Conservation (phyloP, 805 yeast species). For the Ogataea dorogensis region DNA sequence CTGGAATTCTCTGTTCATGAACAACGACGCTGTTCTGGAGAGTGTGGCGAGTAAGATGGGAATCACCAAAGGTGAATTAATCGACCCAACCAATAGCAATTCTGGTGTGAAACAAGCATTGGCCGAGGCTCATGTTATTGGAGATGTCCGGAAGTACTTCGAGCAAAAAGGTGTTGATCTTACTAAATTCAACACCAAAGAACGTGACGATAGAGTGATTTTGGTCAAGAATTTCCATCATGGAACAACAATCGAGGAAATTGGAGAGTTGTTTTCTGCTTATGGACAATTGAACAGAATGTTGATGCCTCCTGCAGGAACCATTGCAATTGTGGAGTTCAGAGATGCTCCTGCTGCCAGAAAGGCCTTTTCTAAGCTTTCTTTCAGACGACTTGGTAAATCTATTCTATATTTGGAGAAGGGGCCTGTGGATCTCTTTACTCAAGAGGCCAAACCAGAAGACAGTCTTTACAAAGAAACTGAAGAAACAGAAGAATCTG, state of each 20-base stretch:
- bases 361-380: slow-evolving; percentile 81
- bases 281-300: slow-evolving; percentile 79
- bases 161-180: slow-evolving; percentile 85
- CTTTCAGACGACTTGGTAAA: slow-evolving; percentile 85
- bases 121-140: slow-evolving; percentile 95
- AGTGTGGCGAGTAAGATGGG: slow-evolving; percentile 87
- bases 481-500: slow-evolving; percentile 37
- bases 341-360: slow-evolving; percentile 81
- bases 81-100: slow-evolving; percentile 81
- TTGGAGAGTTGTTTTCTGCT: slow-evolving; percentile 76
- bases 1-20: slow-evolving; percentile 94
- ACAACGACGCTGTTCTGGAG: slow-evolving; percentile 86
- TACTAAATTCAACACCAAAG: slow-evolving; percentile 61
- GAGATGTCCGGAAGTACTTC: slow-evolving; percentile 84
- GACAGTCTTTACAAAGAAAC: slow-evolving; percentile 29
- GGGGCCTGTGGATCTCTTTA: slow-evolving; percentile 84
- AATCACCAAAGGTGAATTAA: slow-evolving; percentile 72
- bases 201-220: slow-evolving; percentile 76
- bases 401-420: slow-evolving; percentile 88
- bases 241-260: slow-evolving; percentile 78
- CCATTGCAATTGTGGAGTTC: slow-evolving; percentile 91
- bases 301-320: slow-evolving; percentile 94
- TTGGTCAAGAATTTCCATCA: slow-evolving; percentile 88
- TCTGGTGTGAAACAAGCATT: slow-evolving; percentile 96
- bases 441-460: slow-evolving; percentile 44